Evolutionary conservation across 805 yeast species (phyloP), one percentile per base, ranked within the genome.

Genomic region (Kodamaea leandrae): DNA sequence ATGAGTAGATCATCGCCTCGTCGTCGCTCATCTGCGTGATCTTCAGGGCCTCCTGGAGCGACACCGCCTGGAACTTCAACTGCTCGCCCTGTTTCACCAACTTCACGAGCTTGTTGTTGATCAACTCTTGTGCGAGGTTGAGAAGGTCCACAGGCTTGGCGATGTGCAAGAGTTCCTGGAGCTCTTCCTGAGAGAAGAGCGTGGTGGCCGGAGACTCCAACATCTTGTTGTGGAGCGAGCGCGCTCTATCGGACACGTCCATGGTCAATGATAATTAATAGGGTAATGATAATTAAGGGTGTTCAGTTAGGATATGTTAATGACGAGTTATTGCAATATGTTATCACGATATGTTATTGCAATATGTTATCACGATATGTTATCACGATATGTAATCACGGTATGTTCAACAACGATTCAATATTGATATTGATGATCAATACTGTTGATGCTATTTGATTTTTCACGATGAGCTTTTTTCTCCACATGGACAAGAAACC

Each of bases 1-100:
- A 83, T 1, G 93, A 82, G 58, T 91, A 91, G 19, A 91, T 84
- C 77, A 91, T 78, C 17, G 90, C 83, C 63, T 93, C 98, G 54
- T 93, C 99, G 20, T 82, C 76, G 6, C 76, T 58, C 96, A 91
- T 89, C 27, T 80, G 74, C 18, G 82, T 71, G 46, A 87, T 78
- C 55, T 86, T 86, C 19, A 67, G 75, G 7, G 97, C 96, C 47
- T 89, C 96, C 9, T 76, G 67, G 29, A 72, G 63, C 5, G 82
- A 72, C 2, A 87, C 83, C 1, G 90, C 88, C 57, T 84, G 86
- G 64, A 89, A 93, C 55, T 75, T 74, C 46, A 83, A 71, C 45
- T 71, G 84, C 44, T 76, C 83, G 42, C 83, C 83, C 47, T 73
- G 78, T 52, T 81, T 84, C 18, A 83, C 73, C 44, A 87, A 65